Evolutionary conservation across 1,139 yeast genomes (phyloP).

Genomic region (Kurtzmaniella quercitrusa): DNA sequence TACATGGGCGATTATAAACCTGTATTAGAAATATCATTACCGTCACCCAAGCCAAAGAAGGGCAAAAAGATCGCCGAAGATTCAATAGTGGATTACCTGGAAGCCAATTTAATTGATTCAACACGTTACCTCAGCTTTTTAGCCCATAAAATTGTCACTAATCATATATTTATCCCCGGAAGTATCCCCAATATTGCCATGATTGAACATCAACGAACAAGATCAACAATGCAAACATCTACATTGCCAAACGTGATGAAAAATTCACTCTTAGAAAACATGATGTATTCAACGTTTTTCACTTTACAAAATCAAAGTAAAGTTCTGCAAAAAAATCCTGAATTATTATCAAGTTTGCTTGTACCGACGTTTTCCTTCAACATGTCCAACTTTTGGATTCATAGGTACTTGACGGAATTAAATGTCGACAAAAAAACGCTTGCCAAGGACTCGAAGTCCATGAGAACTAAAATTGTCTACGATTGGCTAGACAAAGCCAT

Average conservation of each 20-base stretch:
- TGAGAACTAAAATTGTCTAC: slow-evolving; percentile 6
- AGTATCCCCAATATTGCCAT: slow-evolving; percentile 6
- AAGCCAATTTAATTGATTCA: slow-evolving; percentile 7
- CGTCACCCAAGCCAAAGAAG: background rate
- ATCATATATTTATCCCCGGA: slow-evolving; percentile 3
- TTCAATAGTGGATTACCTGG: slow-evolving; percentile 2
- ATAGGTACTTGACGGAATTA: slow-evolving; percentile 11
- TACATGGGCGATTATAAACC: slow-evolving; percentile 4
- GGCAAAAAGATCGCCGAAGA: slow-evolving; percentile 1
- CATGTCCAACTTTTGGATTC: slow-evolving; percentile 16
- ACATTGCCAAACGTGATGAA: slow-evolving; percentile 16
- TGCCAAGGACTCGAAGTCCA: slow-evolving; percentile 5
- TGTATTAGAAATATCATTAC: background rate
- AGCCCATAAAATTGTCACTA: slow-evolving; percentile 1
- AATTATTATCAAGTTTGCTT: slow-evolving; percentile 7
- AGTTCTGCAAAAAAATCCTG: slow-evolving; percentile 2
- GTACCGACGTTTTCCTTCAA: slow-evolving; percentile 14
- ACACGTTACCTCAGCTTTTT: slow-evolving; percentile 7
- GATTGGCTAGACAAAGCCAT: slow-evolving; percentile 5
- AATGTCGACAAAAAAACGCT: slow-evolving; percentile 5
- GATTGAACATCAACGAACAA: slow-evolving; percentile 15
- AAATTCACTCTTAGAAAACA: slow-evolving; percentile 14
- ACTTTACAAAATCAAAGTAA: slow-evolving; percentile 4
- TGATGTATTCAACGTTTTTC: slow-evolving; percentile 15
- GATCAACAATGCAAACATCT: slow-evolving; percentile 12